Evolutionary conservation across 1,139 yeast genomes (phyloP), one percentile per base, ranked within the genome.

Genomic region (Candida sanyaensis): DNA sequence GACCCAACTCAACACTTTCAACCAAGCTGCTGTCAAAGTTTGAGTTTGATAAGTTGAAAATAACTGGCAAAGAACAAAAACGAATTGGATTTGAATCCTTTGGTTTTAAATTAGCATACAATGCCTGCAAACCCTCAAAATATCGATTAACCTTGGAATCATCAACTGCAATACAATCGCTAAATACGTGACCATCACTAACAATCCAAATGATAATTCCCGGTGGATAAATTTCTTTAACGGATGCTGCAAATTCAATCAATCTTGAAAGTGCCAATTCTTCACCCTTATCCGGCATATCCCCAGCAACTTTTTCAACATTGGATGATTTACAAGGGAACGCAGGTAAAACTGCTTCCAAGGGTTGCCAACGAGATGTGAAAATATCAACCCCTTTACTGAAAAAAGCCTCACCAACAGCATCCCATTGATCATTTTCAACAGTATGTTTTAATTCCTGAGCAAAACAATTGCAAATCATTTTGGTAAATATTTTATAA

Each of bases 311-410:
- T 59, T 82, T 82, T 37, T 77, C 71, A 38, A 60, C 51, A 53
- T 82, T 82, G 12, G 85, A 80, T 0, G 86, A 80, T 57, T 81
- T 82, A 57, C 86, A 81, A 3, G 87, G 87, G 54, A 82, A 82
- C 0, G 86, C 87, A 3, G 87, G 87, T 45, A 82, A 64, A 7
- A 81, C 83, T 8, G 83, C 81, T 60, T 81, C 83, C 49, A 82
- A 69, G 37, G 72, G 70, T 30, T 72, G 54, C 49, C 70, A 65
- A 54, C 81, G 69, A 40, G 75, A 67, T 11, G 83, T 79, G 58
- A 77, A 82, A 56, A 76, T 79, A 38, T 68, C 68, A 27, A 77
- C 73, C 44, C 67, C 71, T 32, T 66, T 56, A 21, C 67, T 61
- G 54, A 81, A 80, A 50, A 68, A 66, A 0, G 58, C 65, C 41